A percentile compares a stretch with the other conserved stretches of the same genome.
phyloP scores from a whole-genome alignment of 768 basidiomycete genomes.

The Podaxis sp. region DNA sequence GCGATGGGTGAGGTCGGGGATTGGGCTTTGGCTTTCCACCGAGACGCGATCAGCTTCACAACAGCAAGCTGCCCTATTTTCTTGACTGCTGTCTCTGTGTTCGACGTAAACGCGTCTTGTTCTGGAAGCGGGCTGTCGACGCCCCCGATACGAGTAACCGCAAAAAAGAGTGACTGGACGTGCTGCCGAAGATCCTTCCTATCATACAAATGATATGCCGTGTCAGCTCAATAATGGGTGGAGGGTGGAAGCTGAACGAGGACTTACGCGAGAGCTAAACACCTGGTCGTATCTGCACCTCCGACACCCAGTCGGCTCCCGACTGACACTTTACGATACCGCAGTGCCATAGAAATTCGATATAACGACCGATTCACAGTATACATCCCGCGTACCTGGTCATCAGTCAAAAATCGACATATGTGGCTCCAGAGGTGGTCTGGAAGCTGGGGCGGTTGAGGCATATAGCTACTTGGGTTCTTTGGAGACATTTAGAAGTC shows the following conservation, averaged over 20 bases:
- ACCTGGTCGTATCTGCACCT: not conserved
- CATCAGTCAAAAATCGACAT: slow-evolving; percentile 7
- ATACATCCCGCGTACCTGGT: slow-evolving; percentile 10
- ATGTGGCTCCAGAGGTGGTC: slow-evolving; percentile 4
- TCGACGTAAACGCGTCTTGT: not conserved
- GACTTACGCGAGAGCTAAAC: slow-evolving; percentile 7
- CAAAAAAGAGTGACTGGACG: slow-evolving; percentile 1
- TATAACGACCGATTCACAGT: not conserved
- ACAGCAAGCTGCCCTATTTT: not conserved
- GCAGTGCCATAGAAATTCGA: slow-evolving; percentile 9
- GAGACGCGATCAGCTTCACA: not conserved
- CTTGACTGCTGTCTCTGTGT: not conserved
- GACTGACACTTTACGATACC: not conserved
- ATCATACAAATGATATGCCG: not conserved
- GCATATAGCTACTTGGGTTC: not conserved
- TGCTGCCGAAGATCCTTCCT: not conserved
- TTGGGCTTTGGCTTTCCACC: slow-evolving; percentile 3
- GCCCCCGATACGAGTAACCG: not conserved
- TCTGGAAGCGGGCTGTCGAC: not conserved
- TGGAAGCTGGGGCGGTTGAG: slow-evolving; percentile 1
- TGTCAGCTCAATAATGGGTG: not conserved
- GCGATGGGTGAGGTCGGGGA: not conserved
- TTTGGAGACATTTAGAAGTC: not conserved
- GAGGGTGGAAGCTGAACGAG: not conserved
- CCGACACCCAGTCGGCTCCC: slow-evolving; percentile 4